phyloP scores from a whole-genome alignment of 2,329 filamentous ascomycete species.

The Karstenula rhodostoma region DNA sequence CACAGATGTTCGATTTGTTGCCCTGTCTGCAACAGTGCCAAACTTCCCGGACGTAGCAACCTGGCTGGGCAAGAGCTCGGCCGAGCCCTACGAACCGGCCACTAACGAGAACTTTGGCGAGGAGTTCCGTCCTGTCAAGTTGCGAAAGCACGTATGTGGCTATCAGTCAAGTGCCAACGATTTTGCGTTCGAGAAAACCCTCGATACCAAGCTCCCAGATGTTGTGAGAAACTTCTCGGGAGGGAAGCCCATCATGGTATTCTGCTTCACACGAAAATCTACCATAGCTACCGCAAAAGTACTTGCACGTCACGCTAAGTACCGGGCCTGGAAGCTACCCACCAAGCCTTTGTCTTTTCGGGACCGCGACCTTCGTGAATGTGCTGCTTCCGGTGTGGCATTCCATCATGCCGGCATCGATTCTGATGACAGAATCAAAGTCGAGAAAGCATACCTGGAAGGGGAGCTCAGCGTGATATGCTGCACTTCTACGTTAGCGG shows the following conservation, averaged over 20 bases:
- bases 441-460: constrained; percentile 74
- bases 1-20: constrained; percentile 78
- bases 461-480: constrained; percentile 83
- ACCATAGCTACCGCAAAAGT: constrained; percentile 72
- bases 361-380: constrained; percentile 67
- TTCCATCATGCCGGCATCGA: constrained; percentile 85
- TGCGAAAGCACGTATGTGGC: constrained; percentile 80
- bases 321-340: constrained; percentile 71
- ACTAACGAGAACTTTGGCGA: constrained; percentile 76
- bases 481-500: constrained; percentile 84
- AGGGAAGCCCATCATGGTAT: constrained; percentile 81
- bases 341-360: constrained; percentile 59
- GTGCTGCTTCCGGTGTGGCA: constrained; percentile 69
- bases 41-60: constrained; percentile 81
- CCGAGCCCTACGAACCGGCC: constrained; percentile 69
- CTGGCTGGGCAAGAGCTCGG: constrained; percentile 76
- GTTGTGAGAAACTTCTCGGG: constrained; percentile 72
- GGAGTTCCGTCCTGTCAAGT: constrained; percentile 78
- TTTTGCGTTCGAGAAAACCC: constrained; percentile 76
- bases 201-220: constrained; percentile 70
- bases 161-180: constrained; percentile 72
- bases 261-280: constrained; percentile 80
- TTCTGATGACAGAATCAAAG: constrained; percentile 65
- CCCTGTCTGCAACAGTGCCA: constrained; percentile 83
- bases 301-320: constrained; percentile 63